Evolutionary conservation across 208 protist genomes (phyloP).

Genomic region (Wallacemonas collosoma): DNA sequence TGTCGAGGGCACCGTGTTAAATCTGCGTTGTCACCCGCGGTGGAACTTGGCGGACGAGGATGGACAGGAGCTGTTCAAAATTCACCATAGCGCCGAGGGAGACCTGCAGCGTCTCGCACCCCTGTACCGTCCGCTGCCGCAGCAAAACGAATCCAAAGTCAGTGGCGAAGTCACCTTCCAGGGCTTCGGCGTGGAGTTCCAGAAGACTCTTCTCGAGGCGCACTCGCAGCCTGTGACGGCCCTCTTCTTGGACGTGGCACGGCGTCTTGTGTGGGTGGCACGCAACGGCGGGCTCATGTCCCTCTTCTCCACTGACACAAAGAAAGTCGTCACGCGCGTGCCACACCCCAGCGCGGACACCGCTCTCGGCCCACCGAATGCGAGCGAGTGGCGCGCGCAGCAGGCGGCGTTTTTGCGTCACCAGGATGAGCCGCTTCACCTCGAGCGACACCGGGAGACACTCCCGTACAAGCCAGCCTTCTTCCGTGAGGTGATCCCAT

Average conservation of each 20-base stretch:
- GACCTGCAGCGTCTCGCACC: not conserved
- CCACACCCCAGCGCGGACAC: slow-evolving; percentile 64
- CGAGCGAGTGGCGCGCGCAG: slow-evolving; percentile 45
- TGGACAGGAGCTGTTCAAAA: slow-evolving; percentile 46
- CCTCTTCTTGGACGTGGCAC: slow-evolving; percentile 64
- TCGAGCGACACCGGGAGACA: slow-evolving; percentile 70
- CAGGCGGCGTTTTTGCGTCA: slow-evolving; percentile 31
- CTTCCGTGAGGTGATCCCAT: slow-evolving; percentile 54
- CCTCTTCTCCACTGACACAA: slow-evolving; percentile 70
- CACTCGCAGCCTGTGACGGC: slow-evolving; percentile 75
- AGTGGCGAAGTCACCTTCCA: slow-evolving; percentile 26
- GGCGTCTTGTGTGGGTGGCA: slow-evolving; percentile 65
- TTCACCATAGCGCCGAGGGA: slow-evolving; percentile 8
- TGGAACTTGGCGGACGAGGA: slow-evolving; percentile 50
- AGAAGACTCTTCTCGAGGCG: slow-evolving; percentile 58
- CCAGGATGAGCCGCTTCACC: slow-evolving; percentile 24
- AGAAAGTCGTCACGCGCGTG: slow-evolving; percentile 63
- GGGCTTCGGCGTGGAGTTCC: slow-evolving; percentile 51
- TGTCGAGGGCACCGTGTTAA: slow-evolving; percentile 73
- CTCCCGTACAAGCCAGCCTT: slow-evolving; percentile 45
- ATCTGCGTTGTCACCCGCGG: slow-evolving; percentile 59
- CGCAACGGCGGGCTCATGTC: slow-evolving; percentile 78
- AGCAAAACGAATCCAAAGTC: slow-evolving; percentile 33
- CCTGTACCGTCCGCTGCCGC: not conserved
- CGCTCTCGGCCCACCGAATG: slow-evolving; percentile 50